Conservation (phyloP, 306 rosid genomes). For the Begonia fuchsioides region DNA sequence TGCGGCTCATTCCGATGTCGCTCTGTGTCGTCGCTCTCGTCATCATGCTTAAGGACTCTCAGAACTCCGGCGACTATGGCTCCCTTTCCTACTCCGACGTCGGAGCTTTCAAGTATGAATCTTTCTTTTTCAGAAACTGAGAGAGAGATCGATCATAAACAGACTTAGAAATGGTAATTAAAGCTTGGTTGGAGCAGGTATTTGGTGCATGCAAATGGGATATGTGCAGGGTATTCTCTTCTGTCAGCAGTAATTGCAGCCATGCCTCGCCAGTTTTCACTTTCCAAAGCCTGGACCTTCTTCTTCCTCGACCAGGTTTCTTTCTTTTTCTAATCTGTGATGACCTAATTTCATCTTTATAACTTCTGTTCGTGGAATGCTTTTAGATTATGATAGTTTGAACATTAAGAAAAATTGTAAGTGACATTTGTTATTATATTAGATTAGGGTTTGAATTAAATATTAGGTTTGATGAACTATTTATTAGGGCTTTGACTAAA, state of each 20-base stretch:
- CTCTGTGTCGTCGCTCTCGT: slow-evolving; percentile 65
- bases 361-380: background rate
- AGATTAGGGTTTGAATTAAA: too few species aligned
- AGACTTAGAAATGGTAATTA: background rate
- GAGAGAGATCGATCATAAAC: too few species aligned
- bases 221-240: slow-evolving; percentile 84
- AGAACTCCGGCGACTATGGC: slow-evolving; percentile 39
- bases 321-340: background rate
- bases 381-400: too few species aligned
- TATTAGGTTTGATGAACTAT: too few species aligned
- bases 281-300: slow-evolving; percentile 68
- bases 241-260: slow-evolving; percentile 59
- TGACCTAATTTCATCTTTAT: background rate
- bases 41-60: slow-evolving; percentile 71
- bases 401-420: too few species aligned
- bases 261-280: slow-evolving; percentile 39
- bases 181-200: slow-evolving; percentile 28
- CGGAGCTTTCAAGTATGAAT: slow-evolving; percentile 58
- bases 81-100: slow-evolving; percentile 55
- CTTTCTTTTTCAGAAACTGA: background rate
- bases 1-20: slow-evolving; percentile 61
- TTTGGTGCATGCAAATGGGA: slow-evolving; percentile 80
- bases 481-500: too few species aligned
- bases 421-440: too few species aligned
- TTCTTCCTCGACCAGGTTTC: slow-evolving; percentile 92